A percentile compares a stretch with the other conserved stretches of the same genome.
Evolutionary conservation across 2,329 filamentous ascomycete genomes (phyloP).

Genomic region (Ascochyta lentis): DNA sequence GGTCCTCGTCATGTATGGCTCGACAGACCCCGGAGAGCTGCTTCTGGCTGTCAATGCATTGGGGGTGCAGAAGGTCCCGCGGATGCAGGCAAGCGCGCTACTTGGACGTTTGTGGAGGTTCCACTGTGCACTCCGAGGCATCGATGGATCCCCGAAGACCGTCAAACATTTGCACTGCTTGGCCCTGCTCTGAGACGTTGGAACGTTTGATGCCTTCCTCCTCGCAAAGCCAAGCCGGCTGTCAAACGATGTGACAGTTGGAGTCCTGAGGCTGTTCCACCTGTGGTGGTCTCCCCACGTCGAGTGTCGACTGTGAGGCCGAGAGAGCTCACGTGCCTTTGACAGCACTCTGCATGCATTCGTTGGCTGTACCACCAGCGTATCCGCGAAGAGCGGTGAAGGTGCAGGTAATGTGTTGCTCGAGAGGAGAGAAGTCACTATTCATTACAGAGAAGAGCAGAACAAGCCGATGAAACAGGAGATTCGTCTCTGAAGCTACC

Average conservation of each 20-base stretch:
- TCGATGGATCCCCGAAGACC: conserved; percentile 12
- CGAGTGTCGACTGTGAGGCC: conserved; percentile 12
- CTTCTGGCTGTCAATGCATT: neutral
- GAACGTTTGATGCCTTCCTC: conserved; percentile 32
- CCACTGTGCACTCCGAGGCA: conserved; percentile 16
- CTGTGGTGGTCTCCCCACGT: conserved; percentile 10
- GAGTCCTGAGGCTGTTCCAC: conserved; percentile 28
- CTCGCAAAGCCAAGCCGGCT: conserved; percentile 36
- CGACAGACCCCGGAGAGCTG: conserved; percentile 1
- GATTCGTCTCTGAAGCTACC: neutral
- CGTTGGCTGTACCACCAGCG: conserved; percentile 27
- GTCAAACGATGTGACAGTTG: conserved; percentile 29
- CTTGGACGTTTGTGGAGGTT: conserved; percentile 3
- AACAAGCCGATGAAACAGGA: neutral
- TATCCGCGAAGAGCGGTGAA: conserved; percentile 30
- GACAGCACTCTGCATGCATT: conserved; percentile 16
- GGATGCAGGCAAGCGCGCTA: conserved; percentile 19
- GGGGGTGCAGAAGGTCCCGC: conserved; percentile 5
- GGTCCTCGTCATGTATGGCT: conserved; percentile 1
- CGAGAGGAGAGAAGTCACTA: neutral
- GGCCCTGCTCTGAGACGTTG: conserved; percentile 29
- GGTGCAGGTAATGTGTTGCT: conserved; percentile 18
- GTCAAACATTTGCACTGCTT: conserved; percentile 30
- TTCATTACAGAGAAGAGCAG: too few species aligned
- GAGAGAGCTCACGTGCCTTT: conserved; percentile 10